Evolutionary conservation across 169 alveolate genomes (phyloP).

Genomic region (Plasmodium gaboni): DNA sequence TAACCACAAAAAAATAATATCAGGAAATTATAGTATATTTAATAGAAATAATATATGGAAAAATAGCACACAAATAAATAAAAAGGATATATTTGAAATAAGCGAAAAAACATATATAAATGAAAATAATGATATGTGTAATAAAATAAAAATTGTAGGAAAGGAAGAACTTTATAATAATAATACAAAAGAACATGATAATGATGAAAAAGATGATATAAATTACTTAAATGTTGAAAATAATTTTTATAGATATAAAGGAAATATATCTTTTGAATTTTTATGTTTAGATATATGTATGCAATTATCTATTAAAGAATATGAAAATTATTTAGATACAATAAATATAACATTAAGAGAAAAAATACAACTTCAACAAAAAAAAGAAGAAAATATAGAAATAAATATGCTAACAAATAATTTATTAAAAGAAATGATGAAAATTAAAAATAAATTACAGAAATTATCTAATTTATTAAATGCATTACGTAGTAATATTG

Average conservation of each 20-base stretch:
- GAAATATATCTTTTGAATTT: conserved; percentile 30
- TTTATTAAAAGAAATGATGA: conserved; percentile 56
- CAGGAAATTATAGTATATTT: too few relatives aligned
- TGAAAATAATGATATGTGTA: too few relatives aligned
- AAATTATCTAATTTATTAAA: conserved; percentile 51
- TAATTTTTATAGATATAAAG: conserved; percentile 45
- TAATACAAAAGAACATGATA: neutral
- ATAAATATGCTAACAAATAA: conserved; percentile 52
- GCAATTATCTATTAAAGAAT: conserved; percentile 62
- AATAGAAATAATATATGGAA: too few relatives aligned
- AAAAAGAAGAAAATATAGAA: conserved; percentile 52
- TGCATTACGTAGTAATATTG: conserved; percentile 49
- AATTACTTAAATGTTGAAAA: conserved; percentile 40
- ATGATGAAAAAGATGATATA: conserved; percentile 33
- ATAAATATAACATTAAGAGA: conserved; percentile 20
- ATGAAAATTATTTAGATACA: conserved; percentile 25
- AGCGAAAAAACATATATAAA: too few relatives aligned
- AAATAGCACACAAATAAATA: too few relatives aligned
- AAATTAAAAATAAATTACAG: conserved; percentile 49
- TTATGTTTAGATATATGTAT: conserved; percentile 58
- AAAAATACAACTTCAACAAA: conserved; percentile 37
- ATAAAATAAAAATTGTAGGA: neutral
- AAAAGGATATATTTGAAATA: too few relatives aligned
- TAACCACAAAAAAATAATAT: too few relatives aligned
- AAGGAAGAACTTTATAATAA: neutral